Conservation (phyloP, 2,329 filamentous ascomycete species). For the Pseudocercospora eumusae region DNA sequence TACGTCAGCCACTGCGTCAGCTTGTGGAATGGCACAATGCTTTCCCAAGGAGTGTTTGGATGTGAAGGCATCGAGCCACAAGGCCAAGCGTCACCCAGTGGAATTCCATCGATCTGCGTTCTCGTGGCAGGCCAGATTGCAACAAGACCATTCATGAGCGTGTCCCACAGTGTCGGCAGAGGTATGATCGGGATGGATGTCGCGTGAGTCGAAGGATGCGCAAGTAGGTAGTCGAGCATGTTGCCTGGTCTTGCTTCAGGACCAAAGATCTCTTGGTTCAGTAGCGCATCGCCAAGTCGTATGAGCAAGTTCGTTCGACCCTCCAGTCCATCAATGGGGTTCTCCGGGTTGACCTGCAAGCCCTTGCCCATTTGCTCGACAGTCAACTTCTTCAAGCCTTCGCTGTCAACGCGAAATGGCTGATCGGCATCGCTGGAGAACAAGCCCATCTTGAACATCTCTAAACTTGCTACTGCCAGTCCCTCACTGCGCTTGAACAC, state of each 20-base stretch:
- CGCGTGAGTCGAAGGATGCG: conserved; percentile 84
- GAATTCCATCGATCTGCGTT: conserved; percentile 80
- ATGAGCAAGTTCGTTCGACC: conserved; percentile 79
- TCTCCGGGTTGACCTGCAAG: conserved; percentile 78
- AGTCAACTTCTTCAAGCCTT: conserved; percentile 72
- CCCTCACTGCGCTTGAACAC: conserved; percentile 85
- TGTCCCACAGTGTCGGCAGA: conserved; percentile 84
- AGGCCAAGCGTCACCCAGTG: conserved; percentile 92
- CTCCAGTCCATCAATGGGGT: conserved; percentile 80
- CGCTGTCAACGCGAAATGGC: conserved; percentile 86
- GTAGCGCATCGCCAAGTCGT: conserved; percentile 72
- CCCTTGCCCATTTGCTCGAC: conserved; percentile 74
- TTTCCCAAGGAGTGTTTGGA: conserved; percentile 70
- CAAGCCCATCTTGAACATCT: conserved; percentile 91
- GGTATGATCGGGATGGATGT: conserved; percentile 85
- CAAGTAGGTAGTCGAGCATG: conserved; percentile 93
- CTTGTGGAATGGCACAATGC: conserved; percentile 89
- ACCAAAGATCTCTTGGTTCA: conserved; percentile 82
- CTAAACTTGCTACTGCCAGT: conserved; percentile 72
- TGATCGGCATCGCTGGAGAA: conserved; percentile 83
- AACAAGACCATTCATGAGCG: conserved; percentile 82
- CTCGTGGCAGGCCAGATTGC: conserved; percentile 87
- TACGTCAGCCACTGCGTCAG: conserved; percentile 94
- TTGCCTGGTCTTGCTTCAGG: conserved; percentile 83
- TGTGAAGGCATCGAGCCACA: conserved; percentile 81